phyloP scores from a whole-genome alignment of 2,329 filamentous ascomycete genomes.

The Ophiostoma himal-ulmi region DNA sequence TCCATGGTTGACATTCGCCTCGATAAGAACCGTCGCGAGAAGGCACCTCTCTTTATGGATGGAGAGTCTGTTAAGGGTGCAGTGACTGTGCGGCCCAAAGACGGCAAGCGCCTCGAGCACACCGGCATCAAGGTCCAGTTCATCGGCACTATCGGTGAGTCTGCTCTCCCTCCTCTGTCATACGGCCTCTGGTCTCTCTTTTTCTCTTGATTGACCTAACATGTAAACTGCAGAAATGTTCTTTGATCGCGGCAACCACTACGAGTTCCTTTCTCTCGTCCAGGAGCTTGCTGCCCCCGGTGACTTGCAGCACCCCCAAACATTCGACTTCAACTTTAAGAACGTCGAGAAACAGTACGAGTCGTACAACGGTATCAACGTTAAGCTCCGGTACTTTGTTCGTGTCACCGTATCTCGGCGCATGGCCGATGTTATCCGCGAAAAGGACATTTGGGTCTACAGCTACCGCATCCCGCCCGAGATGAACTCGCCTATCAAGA shows the following conservation, averaged over 20 bases:
- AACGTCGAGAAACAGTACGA: constrained; percentile 99
- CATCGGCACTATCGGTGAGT: constrained; percentile 88
- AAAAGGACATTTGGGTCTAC: constrained; percentile 99
- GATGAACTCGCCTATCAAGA: constrained; percentile 98
- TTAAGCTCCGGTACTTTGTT: constrained; percentile 97
- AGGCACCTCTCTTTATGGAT: constrained; percentile 94
- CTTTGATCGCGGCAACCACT: constrained; percentile 97
- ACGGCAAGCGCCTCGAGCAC: constrained; percentile 95
- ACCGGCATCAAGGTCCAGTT: constrained; percentile 99
- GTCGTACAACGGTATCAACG: constrained; percentile 99
- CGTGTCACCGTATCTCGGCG: constrained; percentile 92
- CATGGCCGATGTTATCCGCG: constrained; percentile 96
- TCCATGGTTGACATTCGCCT: constrained; percentile 96
- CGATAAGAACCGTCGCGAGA: constrained; percentile 95
- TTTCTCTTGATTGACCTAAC: neutral
- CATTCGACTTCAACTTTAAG: constrained; percentile 99
- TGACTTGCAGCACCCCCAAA: constrained; percentile 97
- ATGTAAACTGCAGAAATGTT: constrained; percentile 73
- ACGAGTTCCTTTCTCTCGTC: constrained; percentile 95
- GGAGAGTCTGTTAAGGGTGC: constrained; percentile 96
- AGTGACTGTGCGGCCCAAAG: constrained; percentile 91
- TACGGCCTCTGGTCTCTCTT: neutral
- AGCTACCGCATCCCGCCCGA: constrained; percentile 96
- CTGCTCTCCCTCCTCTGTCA: neutral
- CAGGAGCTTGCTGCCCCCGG: constrained; percentile 95